A percentile compares a stretch with the other conserved stretches of the same genome.
These are phyloP conservation scores for Exophiala mesophila DNA, from an alignment of 2,329 filamentous ascomycete species.

Conservation along the genomic window DNA sequence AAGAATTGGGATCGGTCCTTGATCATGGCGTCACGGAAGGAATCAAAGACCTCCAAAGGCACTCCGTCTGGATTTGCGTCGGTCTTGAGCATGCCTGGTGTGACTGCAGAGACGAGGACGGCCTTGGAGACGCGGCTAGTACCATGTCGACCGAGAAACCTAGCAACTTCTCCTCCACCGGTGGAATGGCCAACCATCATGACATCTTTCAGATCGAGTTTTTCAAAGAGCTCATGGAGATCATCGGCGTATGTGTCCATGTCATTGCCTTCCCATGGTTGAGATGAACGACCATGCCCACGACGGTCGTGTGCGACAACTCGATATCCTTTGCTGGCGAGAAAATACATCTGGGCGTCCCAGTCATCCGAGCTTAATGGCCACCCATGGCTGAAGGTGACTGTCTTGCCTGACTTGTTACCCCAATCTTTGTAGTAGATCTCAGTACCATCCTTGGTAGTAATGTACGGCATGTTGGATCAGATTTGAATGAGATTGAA, in stretches of 20 bases:
- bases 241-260: conserved; percentile 40
- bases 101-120: conserved; percentile 36
- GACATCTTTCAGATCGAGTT: conserved; percentile 33
- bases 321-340: conserved; percentile 36
- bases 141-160: conserved; percentile 34
- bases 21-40: conserved; percentile 34
- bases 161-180: conserved; percentile 40
- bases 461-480: conserved; percentile 1
- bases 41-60: conserved; percentile 36
- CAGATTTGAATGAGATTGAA: neutral
- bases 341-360: conserved; percentile 38
- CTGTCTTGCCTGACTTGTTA: conserved; percentile 31
- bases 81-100: conserved; percentile 36
- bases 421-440: conserved; percentile 45
- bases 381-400: conserved; percentile 40
- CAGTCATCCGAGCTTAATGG: conserved; percentile 38
- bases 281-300: conserved; percentile 38
- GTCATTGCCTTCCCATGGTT: conserved; percentile 39
- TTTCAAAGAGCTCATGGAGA: conserved; percentile 33
- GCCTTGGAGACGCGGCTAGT: conserved; percentile 37
- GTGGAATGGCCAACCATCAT: conserved; percentile 39
- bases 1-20: conserved; percentile 36
- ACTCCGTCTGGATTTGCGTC: conserved; percentile 33
- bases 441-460: conserved; percentile 30
- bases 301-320: conserved; percentile 33